phyloP scores from a whole-genome alignment of 208 protist genomes.

The Kentomonas sorsogonicus region DNA sequence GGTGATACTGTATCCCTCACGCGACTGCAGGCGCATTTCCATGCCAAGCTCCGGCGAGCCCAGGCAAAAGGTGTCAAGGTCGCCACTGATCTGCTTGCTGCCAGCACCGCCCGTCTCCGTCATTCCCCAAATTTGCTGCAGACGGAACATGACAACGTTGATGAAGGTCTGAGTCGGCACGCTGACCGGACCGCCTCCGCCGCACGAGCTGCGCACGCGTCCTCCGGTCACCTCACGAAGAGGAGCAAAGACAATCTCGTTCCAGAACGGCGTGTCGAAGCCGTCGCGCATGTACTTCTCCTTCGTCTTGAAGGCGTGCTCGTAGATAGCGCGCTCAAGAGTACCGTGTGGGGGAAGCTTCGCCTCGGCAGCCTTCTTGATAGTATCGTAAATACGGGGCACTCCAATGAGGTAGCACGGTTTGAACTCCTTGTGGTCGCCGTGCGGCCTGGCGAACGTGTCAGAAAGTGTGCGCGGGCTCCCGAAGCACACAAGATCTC shows the following conservation, averaged over 20 bases:
- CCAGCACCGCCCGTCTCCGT: constrained; percentile 48
- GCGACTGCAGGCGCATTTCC: constrained; percentile 83
- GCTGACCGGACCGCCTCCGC: constrained; percentile 72
- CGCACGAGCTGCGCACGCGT: constrained; percentile 41
- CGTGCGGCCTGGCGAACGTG: constrained; percentile 35
- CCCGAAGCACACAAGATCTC: constrained; percentile 61
- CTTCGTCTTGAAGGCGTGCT: constrained; percentile 48
- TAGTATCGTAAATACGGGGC: constrained; percentile 51
- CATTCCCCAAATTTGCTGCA: constrained; percentile 49
- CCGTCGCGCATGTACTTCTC: constrained; percentile 44
- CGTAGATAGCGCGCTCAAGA: constrained; percentile 53
- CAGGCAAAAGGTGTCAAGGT: constrained; percentile 29
- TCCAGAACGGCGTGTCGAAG: constrained; percentile 66
- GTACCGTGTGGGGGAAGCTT: constrained; percentile 36
- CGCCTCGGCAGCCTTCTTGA: constrained; percentile 43
- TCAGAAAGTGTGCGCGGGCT: constrained; percentile 46
- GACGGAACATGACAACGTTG: constrained; percentile 69
- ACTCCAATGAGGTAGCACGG: constrained; percentile 57
- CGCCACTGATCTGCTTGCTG: constrained; percentile 21
- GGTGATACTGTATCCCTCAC: constrained; percentile 30
- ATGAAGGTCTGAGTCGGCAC: constrained; percentile 74
- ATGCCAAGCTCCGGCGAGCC: constrained; percentile 45
- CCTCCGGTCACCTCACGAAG: constrained; percentile 58
- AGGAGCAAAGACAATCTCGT: constrained; percentile 55
- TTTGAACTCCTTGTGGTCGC: constrained; percentile 67